phyloP scores from a whole-genome alignment of 768 basidiomycete genomes.

The Rhizopogon rudus region DNA sequence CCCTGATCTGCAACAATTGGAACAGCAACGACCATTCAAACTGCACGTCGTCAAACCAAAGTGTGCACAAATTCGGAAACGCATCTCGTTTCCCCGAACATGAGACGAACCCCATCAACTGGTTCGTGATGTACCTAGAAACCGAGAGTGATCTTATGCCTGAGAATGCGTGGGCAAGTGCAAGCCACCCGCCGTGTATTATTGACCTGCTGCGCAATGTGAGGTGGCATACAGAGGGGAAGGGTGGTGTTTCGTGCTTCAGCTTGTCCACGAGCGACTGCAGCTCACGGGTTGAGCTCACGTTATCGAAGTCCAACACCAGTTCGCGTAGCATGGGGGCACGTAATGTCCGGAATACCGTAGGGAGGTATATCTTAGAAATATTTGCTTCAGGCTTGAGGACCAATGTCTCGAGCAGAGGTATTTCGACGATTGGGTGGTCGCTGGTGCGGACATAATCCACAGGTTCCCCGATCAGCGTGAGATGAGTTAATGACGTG shows the following conservation, averaged over 20 bases:
- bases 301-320: slow-evolving; percentile 18
- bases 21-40: slow-evolving; percentile 25
- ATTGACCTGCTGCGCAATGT: slow-evolving; percentile 21
- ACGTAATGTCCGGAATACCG: slow-evolving; percentile 16
- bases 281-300: slow-evolving; percentile 22
- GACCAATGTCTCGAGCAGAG: slow-evolving; percentile 13
- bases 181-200: slow-evolving; percentile 14
- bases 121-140: slow-evolving; percentile 19
- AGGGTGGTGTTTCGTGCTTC: slow-evolving; percentile 21
- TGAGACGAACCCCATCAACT: slow-evolving; percentile 18
- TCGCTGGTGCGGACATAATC: slow-evolving; percentile 17
- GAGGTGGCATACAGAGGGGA: slow-evolving; percentile 18
- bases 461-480: slow-evolving; percentile 22
- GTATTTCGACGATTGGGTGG: slow-evolving; percentile 10
- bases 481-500: slow-evolving; percentile 16
- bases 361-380: slow-evolving; percentile 22
- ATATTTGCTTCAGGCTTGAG: slow-evolving; percentile 23
- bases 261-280: slow-evolving; percentile 23
- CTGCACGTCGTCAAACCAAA: slow-evolving; percentile 20
- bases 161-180: slow-evolving; percentile 20
- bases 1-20: slow-evolving; percentile 21
- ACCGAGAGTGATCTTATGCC: slow-evolving; percentile 20
- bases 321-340: slow-evolving; percentile 22
- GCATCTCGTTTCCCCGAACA: slow-evolving; percentile 23
- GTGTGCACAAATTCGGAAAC: slow-evolving; percentile 14